Evolutionary conservation across 2,329 filamentous ascomycete genomes (phyloP).

Genomic region (Huntiella savannae): DNA sequence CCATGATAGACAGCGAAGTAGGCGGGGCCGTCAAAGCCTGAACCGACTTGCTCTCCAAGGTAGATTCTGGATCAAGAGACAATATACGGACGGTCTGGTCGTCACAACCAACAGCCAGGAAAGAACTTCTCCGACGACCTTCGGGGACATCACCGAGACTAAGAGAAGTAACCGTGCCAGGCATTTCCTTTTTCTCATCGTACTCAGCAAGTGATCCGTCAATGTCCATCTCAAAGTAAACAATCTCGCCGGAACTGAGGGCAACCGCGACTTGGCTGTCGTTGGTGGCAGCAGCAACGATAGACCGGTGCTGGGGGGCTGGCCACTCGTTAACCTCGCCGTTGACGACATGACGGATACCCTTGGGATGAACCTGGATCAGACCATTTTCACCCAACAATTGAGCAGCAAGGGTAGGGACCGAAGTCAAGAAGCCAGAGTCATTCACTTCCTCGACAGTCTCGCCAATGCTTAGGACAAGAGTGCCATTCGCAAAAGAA

Average conservation of each 20-base stretch:
- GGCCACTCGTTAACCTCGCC: conserved; percentile 83
- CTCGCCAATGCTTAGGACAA: conserved; percentile 88
- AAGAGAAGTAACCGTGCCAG: conserved; percentile 84
- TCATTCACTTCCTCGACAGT: conserved; percentile 92
- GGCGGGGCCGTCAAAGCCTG: conserved; percentile 84
- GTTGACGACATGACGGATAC: conserved; percentile 70
- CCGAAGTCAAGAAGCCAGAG: conserved; percentile 75
- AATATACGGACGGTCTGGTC: conserved; percentile 90
- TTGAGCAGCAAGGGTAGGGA: conserved; percentile 79
- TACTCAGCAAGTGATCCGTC: conserved; percentile 87
- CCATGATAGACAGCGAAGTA: conserved; percentile 74
- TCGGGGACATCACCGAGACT: conserved; percentile 85
- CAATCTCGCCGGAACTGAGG: conserved; percentile 85
- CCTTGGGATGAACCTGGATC: conserved; percentile 89
- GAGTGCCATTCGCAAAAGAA: conserved; percentile 72
- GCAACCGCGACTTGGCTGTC: conserved; percentile 84
- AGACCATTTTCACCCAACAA: conserved; percentile 85
- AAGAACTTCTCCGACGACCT: conserved; percentile 73
- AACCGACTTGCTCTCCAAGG: conserved; percentile 81
- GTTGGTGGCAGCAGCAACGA: conserved; percentile 87
- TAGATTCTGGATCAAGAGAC: conserved; percentile 75
- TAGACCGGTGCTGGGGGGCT: conserved; percentile 80
- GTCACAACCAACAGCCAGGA: conserved; percentile 88
- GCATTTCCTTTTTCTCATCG: conserved; percentile 88
- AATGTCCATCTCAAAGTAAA: conserved; percentile 93